phyloP scores from a whole-genome alignment of 1,284 basidiomycete genomes.

The Cutaneotrichosporon spelunceum region DNA sequence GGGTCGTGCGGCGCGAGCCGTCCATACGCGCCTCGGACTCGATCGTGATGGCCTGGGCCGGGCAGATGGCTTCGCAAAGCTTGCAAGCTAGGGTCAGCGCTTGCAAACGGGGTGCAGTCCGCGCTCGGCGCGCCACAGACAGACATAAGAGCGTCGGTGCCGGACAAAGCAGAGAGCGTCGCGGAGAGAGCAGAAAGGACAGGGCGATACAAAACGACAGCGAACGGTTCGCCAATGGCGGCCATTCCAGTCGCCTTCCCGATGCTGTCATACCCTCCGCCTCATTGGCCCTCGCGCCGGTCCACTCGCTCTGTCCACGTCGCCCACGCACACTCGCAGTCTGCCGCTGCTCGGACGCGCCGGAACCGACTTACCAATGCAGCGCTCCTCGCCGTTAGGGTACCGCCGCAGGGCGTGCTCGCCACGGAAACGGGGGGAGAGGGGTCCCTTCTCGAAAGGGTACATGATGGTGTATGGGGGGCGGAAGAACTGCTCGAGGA shows the following conservation, averaged over 20 bases:
- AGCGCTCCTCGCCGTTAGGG: slow-evolving; percentile 96
- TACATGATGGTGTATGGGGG: slow-evolving; percentile 95
- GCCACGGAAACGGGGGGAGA: slow-evolving; percentile 96
- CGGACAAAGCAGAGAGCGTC: too few species aligned
- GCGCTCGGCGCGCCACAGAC: too few species aligned
- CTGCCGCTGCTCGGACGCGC: neutral
- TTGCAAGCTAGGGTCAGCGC: slow-evolving; percentile 72
- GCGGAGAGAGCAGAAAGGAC: neutral
- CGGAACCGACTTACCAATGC: slow-evolving; percentile 69
- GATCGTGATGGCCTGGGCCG: slow-evolving; percentile 98
- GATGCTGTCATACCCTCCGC: neutral
- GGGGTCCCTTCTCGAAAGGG: slow-evolving; percentile 90
- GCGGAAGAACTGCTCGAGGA: slow-evolving; percentile 96
- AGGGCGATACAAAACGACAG: neutral
- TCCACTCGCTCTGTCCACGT: neutral
- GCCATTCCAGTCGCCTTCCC: too few species aligned
- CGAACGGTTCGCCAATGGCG: neutral
- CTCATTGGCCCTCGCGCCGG: neutral
- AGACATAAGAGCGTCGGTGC: too few species aligned
- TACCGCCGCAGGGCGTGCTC: slow-evolving; percentile 98
- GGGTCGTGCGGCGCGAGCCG: slow-evolving; percentile 93
- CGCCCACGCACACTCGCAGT: neutral
- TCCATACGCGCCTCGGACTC: slow-evolving; percentile 95
- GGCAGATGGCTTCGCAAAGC: slow-evolving; percentile 98
- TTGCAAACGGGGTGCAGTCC: neutral